Base-by-base conservation (phyloP, 1,284 basidiomycete genomes). In the Marasmius tenuissimus region DNA sequence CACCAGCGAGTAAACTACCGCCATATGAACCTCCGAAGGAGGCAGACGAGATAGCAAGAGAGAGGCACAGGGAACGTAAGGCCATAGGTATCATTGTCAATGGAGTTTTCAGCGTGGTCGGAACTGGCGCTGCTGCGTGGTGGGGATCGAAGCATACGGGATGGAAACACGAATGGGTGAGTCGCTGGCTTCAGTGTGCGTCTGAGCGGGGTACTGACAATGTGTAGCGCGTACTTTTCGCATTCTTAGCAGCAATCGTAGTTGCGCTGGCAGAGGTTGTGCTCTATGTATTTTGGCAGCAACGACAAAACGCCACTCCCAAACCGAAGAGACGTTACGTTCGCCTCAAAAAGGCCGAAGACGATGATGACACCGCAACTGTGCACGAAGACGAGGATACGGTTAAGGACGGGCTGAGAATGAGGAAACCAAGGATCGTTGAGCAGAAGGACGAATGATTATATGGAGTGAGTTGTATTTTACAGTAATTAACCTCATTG, bases 231-330 rank as follows among this genome's bases (percentile, higher is more conserved):
- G 82, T 85, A 3, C 76, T 92, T 16, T 77, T 88, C 60, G 81
- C 87, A 4, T 72, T 92, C 37, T 75, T 81, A 55, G 83, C 81
- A 12, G 86, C 88, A 2, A 76, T 84, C 8, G 69, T 86, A 14
- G 86, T 92, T 33, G 90, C 89, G 3, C 71, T 84, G 4, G 79
- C 91, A 14, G 91, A 93, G 71, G 82, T 80, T 33, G 75, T 84
- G 0, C 76, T 93, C 7, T 92, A 86, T 72, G 76, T 90, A 61
- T 88, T 93, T 37, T 92, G 88, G 88, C 79, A 85, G 61, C 82
- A 84, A 35, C 76, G 78, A 40, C 67, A 73, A 1, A 60, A 60
- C 22, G 57, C 69, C 11, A 60, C 67, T n/a, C 57, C 65, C 38
- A 58, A 47, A 48, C 27, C 62, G 9, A 65, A 58, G 55, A 71